Evolutionary conservation across 345 rosid genomes (phyloP).

Genomic region (Pseudoturritis turrita): DNA sequence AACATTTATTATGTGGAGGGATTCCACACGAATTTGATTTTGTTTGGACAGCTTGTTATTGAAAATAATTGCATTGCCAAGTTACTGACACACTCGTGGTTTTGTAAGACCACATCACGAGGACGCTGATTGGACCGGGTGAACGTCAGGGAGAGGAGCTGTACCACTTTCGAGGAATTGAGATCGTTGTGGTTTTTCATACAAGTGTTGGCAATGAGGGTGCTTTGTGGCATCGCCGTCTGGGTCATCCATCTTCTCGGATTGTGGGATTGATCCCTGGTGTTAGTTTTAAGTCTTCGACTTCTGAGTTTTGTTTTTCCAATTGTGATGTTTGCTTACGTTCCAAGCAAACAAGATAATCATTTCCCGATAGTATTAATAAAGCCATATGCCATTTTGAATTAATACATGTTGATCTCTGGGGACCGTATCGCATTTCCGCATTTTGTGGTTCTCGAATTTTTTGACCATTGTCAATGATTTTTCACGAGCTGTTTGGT

Average conservation of each 20-base stretch:
- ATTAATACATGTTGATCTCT: neutral
- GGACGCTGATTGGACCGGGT: neutral
- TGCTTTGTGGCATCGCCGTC: neutral
- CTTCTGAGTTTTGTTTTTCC: neutral
- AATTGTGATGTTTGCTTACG: neutral
- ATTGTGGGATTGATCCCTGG: too few species aligned
- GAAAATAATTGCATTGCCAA: neutral
- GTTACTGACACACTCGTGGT: neutral
- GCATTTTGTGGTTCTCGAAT: neutral
- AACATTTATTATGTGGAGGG: neutral
- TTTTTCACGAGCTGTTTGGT: neutral
- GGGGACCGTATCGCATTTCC: neutral
- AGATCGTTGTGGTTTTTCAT: neutral
- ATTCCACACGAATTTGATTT: neutral
- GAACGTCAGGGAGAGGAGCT: neutral
- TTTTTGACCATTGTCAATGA: neutral
- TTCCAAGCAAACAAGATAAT: neutral
- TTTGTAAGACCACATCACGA: neutral
- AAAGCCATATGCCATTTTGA: neutral
- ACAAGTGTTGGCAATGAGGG: neutral
- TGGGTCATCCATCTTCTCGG: neutral
- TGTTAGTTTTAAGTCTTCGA: too few species aligned
- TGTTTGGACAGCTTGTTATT: neutral
- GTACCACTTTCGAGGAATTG: neutral
- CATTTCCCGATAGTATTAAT: neutral